Percentiles rank a stretch among this genome's conserved stretches.
phyloP scores from a whole-genome alignment of 2,329 filamentous ascomycete genomes.

The Emericellopsis cladophorae region DNA sequence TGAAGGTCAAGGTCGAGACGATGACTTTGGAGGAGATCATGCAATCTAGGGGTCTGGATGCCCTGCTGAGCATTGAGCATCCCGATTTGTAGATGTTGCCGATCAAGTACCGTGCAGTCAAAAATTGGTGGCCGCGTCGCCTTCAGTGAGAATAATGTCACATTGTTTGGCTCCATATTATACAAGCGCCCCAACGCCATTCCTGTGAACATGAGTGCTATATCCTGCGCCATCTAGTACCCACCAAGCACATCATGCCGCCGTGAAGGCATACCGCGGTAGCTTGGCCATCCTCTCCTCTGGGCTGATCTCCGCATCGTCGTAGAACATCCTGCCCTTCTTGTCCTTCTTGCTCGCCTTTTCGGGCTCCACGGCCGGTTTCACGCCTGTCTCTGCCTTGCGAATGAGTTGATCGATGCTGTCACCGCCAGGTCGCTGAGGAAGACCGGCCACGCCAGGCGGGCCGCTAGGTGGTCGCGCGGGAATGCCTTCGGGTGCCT shows the following conservation, averaged over 20 bases:
- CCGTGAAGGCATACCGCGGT: conserved; percentile 56
- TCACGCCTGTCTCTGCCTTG: conserved; percentile 50
- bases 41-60: conserved; percentile 5
- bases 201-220: no score
- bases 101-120: background rate
- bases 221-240: no score
- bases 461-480: conserved; percentile 28
- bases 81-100: background rate
- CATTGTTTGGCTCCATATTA: background rate
- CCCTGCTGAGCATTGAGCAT: conserved; percentile 2
- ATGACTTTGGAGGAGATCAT: conserved; percentile 17
- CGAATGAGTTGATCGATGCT: conserved; percentile 55
- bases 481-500: conserved; percentile 29
- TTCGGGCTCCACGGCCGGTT: conserved; percentile 29
- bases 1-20: conserved; percentile 19
- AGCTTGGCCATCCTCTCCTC: conserved; percentile 82
- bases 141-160: background rate
- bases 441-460: conserved; percentile 22
- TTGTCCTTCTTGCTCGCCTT: conserved; percentile 51
- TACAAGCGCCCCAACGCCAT: conserved; percentile 4
- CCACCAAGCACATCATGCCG: conserved; percentile 4
- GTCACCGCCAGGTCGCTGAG: conserved; percentile 36
- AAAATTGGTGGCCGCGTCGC: background rate
- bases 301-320: conserved; percentile 65
- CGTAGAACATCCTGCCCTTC: conserved; percentile 65